Evolutionary conservation across 1,284 basidiomycete genomes (phyloP).

Genomic region (Cutaneotrichosporon mucoides): DNA sequence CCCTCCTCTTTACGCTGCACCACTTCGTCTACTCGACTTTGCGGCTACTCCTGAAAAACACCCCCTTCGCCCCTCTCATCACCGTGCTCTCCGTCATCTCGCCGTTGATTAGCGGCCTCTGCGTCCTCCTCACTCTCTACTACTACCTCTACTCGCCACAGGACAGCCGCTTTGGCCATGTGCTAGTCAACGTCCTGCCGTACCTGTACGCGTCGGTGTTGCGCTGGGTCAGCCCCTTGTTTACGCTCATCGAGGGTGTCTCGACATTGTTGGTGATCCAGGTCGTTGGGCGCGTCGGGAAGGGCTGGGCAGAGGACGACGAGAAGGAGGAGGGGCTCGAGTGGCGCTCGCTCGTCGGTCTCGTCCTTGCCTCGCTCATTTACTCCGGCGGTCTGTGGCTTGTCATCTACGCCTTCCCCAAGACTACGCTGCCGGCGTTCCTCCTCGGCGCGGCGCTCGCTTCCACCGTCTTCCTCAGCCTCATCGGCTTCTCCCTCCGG

Average conservation of each 20-base stretch:
- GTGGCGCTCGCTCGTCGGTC: slow-evolving; percentile 46
- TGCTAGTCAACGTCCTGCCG: slow-evolving; percentile 44
- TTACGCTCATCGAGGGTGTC: slow-evolving; percentile 48
- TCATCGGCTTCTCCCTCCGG: slow-evolving; percentile 81
- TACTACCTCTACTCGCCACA: slow-evolving; percentile 40
- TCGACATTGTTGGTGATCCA: slow-evolving; percentile 47
- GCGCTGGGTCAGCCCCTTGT: slow-evolving; percentile 46
- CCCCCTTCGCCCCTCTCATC: slow-evolving; percentile 41
- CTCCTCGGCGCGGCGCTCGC: slow-evolving; percentile 47
- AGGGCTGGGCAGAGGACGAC: slow-evolving; percentile 50
- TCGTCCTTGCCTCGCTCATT: slow-evolving; percentile 43
- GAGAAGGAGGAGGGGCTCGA: slow-evolving; percentile 46
- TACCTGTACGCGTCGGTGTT: slow-evolving; percentile 45
- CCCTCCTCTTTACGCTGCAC: slow-evolving; percentile 46
- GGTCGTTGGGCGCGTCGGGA: slow-evolving; percentile 45
- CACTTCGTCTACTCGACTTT: slow-evolving; percentile 47
- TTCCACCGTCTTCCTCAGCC: slow-evolving; percentile 67
- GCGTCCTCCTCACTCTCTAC: slow-evolving; percentile 37
- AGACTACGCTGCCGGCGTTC: slow-evolving; percentile 37
- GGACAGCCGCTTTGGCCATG: slow-evolving; percentile 16
- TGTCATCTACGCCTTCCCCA: slow-evolving; percentile 31
- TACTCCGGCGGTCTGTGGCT: slow-evolving; percentile 47
- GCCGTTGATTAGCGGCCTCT: slow-evolving; percentile 38
- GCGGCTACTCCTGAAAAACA: slow-evolving; percentile 44
- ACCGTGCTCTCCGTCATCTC: slow-evolving; percentile 43